phyloP scores from a whole-genome alignment of 2,329 filamentous ascomycete genomes.

The Ceratocystis ficicola region DNA sequence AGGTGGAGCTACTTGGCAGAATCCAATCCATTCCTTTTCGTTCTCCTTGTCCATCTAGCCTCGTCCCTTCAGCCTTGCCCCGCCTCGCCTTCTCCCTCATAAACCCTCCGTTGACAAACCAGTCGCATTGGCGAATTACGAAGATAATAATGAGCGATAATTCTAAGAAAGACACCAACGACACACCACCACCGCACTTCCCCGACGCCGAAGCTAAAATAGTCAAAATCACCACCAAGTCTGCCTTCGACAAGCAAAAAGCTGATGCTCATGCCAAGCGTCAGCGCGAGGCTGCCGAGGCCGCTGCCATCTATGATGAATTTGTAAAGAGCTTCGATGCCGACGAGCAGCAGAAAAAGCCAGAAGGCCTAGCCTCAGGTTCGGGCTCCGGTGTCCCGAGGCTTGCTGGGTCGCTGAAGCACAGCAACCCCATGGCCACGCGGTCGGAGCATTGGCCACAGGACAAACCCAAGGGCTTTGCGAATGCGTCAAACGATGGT shows the following conservation, averaged over 20 bases:
- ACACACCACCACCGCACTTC: conserved; percentile 39
- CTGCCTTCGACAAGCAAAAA: conserved; percentile 76
- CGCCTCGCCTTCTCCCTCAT: too few relatives aligned
- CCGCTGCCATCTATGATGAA: conserved; percentile 72
- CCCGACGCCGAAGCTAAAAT: conserved; percentile 67
- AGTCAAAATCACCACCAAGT: conserved; percentile 68
- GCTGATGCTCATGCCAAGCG: conserved; percentile 84
- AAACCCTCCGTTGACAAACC: too few relatives aligned
- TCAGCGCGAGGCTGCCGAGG: conserved; percentile 71
- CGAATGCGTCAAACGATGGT: conserved; percentile 23
- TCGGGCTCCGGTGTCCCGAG: neutral
- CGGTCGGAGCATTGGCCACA: neutral
- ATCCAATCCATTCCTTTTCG: too few relatives aligned
- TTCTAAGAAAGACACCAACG: neutral
- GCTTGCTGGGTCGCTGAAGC: too few relatives aligned
- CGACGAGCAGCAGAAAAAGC: conserved; percentile 36
- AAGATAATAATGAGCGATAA: neutral
- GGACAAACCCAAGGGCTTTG: conserved; percentile 13
- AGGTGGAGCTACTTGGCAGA: too few relatives aligned
- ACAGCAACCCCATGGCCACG: too few relatives aligned
- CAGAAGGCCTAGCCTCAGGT: neutral
- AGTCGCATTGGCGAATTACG: too few relatives aligned
- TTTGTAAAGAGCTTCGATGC: conserved; percentile 71
- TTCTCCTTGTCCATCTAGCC: too few relatives aligned
- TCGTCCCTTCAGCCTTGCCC: too few relatives aligned